Evolutionary conservation across 495 filamentous ascomycete species (phyloP).

Genomic region (Aspergillus cavernicola): DNA sequence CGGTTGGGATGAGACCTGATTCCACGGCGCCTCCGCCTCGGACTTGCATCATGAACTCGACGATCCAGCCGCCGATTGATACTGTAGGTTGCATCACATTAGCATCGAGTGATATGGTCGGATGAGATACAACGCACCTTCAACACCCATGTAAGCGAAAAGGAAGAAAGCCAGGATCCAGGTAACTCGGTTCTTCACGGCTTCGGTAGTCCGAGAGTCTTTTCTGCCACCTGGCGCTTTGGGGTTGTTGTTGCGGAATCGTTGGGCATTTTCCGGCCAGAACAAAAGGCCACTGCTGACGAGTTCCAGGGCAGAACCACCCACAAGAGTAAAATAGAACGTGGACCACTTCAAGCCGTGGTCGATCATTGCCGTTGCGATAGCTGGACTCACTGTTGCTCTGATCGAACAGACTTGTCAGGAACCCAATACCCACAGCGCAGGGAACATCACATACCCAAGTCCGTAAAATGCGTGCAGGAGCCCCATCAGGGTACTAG

Average conservation of each 20-base stretch:
- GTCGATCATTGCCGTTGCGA: constrained; percentile 9
- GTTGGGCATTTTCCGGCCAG: constrained; percentile 6
- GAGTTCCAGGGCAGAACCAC: constrained; percentile 3
- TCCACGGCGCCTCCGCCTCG: constrained; percentile 3
- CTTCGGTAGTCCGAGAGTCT: constrained; percentile 6
- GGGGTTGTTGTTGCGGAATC: constrained; percentile 7
- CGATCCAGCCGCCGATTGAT: constrained; percentile 13
- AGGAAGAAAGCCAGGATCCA: constrained; percentile 14
- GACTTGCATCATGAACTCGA: constrained; percentile 14
- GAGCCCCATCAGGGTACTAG: constrained; percentile 50
- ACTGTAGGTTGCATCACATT: background rate
- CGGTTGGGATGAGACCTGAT: constrained; percentile 12
- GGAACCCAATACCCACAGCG: background rate
- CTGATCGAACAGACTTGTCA: background rate
- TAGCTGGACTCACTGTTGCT: constrained; percentile 8
- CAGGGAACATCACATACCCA: constrained; percentile 21
- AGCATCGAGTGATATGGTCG: background rate
- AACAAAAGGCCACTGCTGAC: constrained; percentile 5
- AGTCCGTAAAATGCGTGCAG: constrained; percentile 52
- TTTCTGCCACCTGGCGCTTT: background rate
- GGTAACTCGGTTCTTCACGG: constrained; percentile 7
- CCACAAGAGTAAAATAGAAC: constrained; percentile 3
- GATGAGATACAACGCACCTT: background rate
- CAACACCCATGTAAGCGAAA: constrained; percentile 14
- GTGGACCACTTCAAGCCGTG: constrained; percentile 6